These are phyloP conservation scores for Deinandra increscens DNA, from an alignment of 129 eudicot species.

Conservation along the genomic window DNA sequence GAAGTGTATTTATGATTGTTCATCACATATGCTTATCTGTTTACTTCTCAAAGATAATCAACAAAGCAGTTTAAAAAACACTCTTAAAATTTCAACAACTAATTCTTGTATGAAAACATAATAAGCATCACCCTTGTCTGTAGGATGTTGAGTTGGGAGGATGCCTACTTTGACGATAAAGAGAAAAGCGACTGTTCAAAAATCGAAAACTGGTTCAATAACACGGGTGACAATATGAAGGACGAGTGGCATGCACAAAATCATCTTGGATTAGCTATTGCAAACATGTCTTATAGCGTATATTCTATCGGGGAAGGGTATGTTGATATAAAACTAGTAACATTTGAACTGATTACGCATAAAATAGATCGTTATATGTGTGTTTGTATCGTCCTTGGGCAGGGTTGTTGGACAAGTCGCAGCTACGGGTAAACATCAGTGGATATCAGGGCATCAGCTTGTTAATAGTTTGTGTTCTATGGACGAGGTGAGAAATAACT, in stretches of 20 bases:
- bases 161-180: constrained; percentile 58
- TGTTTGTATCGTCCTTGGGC: constrained; percentile 25
- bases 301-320: constrained; percentile 95
- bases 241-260: constrained; percentile 45
- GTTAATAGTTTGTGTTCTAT: constrained; percentile 38
- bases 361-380: not conserved
- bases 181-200: constrained; percentile 31
- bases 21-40: too few species aligned
- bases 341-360: not conserved
- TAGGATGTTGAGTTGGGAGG: constrained; percentile 86
- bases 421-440: constrained; percentile 70
- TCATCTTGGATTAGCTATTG: constrained; percentile 71
- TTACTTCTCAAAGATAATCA: too few species aligned
- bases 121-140: constrained; percentile 18
- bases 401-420: constrained; percentile 84
- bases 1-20: too few species aligned
- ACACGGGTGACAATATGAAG: constrained; percentile 30
- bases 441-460: constrained; percentile 57
- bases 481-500: constrained; percentile 51
- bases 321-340: not conserved
- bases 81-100: not conserved
- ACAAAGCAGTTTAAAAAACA: not conserved
- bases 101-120: not conserved
- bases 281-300: constrained; percentile 76
- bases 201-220: constrained; percentile 36